Percentiles rank a stretch among this genome's conserved stretches.
Evolutionary conservation across 768 basidiomycete species (phyloP).

Genomic region (Boletus barrowsii): DNA sequence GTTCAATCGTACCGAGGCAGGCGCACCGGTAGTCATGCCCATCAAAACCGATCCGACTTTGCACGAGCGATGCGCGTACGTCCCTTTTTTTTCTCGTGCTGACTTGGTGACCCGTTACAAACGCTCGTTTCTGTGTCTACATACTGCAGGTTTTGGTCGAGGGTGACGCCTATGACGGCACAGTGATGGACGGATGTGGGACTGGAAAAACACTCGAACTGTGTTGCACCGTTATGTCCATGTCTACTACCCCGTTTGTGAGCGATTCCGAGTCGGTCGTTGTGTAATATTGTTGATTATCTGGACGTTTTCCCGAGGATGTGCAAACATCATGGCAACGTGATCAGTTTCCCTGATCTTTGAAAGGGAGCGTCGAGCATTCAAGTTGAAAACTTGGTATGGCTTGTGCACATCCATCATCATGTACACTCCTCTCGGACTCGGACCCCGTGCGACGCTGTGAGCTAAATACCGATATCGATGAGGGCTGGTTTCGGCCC

Average conservation of each 20-base stretch:
- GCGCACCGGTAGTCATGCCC: not conserved
- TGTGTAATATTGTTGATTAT: not conserved
- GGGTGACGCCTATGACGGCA: conserved; percentile 3
- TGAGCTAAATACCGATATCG: too few relatives aligned
- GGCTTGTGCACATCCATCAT: too few relatives aligned
- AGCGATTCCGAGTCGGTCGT: not conserved
- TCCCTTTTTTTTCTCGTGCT: not conserved
- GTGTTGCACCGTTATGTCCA: not conserved
- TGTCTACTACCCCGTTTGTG: not conserved
- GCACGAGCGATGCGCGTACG: conserved; percentile 14
- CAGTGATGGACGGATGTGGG: conserved; percentile 1
- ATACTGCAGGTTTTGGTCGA: conserved; percentile 14
- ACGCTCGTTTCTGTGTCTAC: too few relatives aligned
- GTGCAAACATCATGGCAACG: too few relatives aligned
- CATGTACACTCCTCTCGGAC: too few relatives aligned
- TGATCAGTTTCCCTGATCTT: too few relatives aligned
- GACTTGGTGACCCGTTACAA: too few relatives aligned
- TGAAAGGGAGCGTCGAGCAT: too few relatives aligned
- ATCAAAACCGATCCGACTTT: not conserved
- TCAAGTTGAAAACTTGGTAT: too few relatives aligned
- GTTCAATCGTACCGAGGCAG: conserved; percentile 10
- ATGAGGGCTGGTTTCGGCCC: too few relatives aligned
- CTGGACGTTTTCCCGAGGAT: not conserved
- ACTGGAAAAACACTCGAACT: too few relatives aligned
- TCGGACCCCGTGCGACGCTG: too few relatives aligned